Base-by-base conservation (phyloP, 2,329 filamentous ascomycete genomes). In the Penicillium sp. region DNA sequence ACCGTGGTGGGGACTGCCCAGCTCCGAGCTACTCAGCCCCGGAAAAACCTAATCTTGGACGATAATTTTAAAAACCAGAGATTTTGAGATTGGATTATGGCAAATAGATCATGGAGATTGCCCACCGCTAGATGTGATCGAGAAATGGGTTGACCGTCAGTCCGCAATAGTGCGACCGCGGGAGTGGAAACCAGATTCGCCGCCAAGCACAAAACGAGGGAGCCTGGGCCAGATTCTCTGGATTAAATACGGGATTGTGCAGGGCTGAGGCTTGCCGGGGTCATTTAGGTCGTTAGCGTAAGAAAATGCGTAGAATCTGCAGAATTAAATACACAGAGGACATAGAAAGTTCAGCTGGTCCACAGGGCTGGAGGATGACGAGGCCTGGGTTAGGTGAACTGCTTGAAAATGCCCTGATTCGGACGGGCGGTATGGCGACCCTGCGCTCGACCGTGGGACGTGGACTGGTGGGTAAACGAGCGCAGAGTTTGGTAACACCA, bases 321-420 rank as follows among this genome's bases (percentile, higher is more conserved):
- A 18, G 27, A 11, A n/a, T 9, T 6, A 31, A 9, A 24, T 46
- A 40, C 22, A 44, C n/a, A 31, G 27, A 36, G 18, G 49, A 40
- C 22, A 27, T 43, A 22, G 18, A 9, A 50, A 55, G 33, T 3
- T 31, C 31, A 31, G 31, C 31, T 10, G 31, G 44, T 50, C 50
- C 60, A 58, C 60, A 60, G 55, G 57, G 62, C 62, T 60, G 57
- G 49, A 43, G 35, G 59, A 57, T 63, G 61, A 63, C 61, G 61
- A 63, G 40, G 55, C 56, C n/a, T 41, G 43, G 54, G 50, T 44
- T 36, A 43, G 33, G 50, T 33, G 41, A 14, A n/a, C 27, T 24
- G 33, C 53, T 53, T 22, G 31, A 31, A 31, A 10, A 31, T 31
- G 31, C 31, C 31, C 31, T 31, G 24, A 50, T 50, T 54, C 10